phyloP scores from a whole-genome alignment of 208 protist genomes.

The Ichthyophonus hoferi region DNA sequence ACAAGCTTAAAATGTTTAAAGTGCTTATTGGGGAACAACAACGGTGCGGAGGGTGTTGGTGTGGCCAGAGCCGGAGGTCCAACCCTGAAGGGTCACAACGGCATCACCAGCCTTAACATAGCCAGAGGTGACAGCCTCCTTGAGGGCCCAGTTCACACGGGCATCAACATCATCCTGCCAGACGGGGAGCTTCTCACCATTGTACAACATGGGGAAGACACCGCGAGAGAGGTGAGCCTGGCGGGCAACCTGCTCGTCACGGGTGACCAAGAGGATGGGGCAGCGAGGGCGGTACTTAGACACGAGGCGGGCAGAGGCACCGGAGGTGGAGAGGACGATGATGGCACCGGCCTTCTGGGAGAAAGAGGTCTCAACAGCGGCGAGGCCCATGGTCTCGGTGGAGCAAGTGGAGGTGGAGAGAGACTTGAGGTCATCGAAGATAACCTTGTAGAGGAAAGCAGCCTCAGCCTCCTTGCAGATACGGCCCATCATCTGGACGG shows the following conservation, averaged over 20 bases:
- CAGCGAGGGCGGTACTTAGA: conserved; percentile 89
- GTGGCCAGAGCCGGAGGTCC: not conserved
- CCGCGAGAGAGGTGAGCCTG: conserved; percentile 56
- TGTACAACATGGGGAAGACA: conserved; percentile 46
- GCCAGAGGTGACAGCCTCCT: conserved; percentile 29
- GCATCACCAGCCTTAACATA: conserved; percentile 22
- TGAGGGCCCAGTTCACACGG: conserved; percentile 53
- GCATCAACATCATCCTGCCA: conserved; percentile 54
- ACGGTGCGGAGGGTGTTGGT: too few species aligned
- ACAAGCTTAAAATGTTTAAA: too few species aligned
- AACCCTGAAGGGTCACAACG: conserved; percentile 33
- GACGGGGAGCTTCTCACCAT: conserved; percentile 7
- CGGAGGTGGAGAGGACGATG: conserved; percentile 71
- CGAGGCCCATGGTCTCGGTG: conserved; percentile 78
- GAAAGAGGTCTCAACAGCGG: conserved; percentile 84
- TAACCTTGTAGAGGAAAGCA: not conserved
- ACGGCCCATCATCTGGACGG: conserved; percentile 63
- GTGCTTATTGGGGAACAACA: too few species aligned
- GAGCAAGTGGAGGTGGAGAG: not conserved
- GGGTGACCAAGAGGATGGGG: conserved; percentile 84
- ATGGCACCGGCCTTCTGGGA: conserved; percentile 78
- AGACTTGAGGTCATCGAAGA: conserved; percentile 22
- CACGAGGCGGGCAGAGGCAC: conserved; percentile 78
- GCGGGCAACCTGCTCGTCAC: conserved; percentile 71
- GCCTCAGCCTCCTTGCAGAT: conserved; percentile 21